Evolutionary conservation across 805 yeast genomes (phyloP).

Genomic region (Hanseniaspora thailandica): DNA sequence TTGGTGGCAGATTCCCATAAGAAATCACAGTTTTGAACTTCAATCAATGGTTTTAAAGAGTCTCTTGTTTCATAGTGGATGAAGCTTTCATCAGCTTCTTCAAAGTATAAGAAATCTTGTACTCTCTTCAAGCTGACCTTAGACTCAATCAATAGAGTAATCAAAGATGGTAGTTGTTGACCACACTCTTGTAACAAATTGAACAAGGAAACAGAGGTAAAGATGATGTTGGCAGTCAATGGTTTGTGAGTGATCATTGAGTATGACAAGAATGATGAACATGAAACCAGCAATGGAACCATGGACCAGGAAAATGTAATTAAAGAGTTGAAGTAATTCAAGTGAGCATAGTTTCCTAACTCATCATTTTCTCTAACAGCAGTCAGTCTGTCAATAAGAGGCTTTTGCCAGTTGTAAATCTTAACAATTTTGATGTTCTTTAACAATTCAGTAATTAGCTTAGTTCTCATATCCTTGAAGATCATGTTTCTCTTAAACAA

Average conservation of each 20-base stretch:
- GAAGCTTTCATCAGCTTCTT: conserved; percentile 34
- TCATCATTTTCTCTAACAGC: conserved; percentile 50
- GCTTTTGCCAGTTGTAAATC: conserved; percentile 58
- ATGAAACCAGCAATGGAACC: conserved; percentile 54
- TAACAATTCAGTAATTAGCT: conserved; percentile 45
- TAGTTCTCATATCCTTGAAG: conserved; percentile 48
- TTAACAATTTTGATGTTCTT: conserved; percentile 52
- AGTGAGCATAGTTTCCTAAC: conserved; percentile 38
- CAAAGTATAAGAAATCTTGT: conserved; percentile 36
- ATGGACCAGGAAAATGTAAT: conserved; percentile 49
- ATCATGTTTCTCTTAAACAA: conserved; percentile 48
- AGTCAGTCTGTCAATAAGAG: conserved; percentile 43
- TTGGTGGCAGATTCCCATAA: conserved; percentile 33
- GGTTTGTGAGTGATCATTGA: conserved; percentile 37
- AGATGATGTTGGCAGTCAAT: conserved; percentile 54
- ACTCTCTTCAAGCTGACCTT: conserved; percentile 48
- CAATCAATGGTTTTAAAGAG: conserved; percentile 28
- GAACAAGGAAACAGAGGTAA: conserved; percentile 55
- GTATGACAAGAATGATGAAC: conserved; percentile 47
- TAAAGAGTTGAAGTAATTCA: conserved; percentile 38
- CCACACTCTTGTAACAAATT: conserved; percentile 49
- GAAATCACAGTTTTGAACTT: conserved; percentile 41
- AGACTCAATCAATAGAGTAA: conserved; percentile 47
- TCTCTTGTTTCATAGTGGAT: conserved; percentile 24
- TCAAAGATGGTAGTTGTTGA: conserved; percentile 44